phyloP scores from a whole-genome alignment of 305 asterid genomes.

The Coffea humblotiana region DNA sequence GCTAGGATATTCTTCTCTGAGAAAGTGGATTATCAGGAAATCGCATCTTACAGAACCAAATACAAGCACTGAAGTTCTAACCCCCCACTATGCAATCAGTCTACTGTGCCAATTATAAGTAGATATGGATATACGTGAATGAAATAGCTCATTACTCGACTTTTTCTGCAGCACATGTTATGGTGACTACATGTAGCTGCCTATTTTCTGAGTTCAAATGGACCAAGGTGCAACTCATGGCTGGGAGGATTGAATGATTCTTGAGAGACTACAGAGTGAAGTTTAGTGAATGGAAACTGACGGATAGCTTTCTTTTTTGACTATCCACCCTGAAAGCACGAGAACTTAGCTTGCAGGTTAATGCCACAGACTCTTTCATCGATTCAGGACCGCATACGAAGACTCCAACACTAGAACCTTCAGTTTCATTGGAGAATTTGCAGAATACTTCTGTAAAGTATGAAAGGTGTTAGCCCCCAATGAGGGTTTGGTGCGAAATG shows the following conservation, averaged over 20 bases:
- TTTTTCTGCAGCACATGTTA: constrained; percentile 4
- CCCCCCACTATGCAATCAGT: background rate
- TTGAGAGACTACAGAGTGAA: constrained; percentile 48
- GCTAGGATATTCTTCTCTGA: background rate
- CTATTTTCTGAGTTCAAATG: background rate
- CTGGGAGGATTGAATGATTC: background rate
- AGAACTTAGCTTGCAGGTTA: constrained; percentile 39
- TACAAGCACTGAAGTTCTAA: background rate
- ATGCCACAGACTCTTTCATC: constrained; percentile 62
- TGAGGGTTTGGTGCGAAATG: background rate
- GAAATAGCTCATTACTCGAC: background rate
- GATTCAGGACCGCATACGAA: constrained; percentile 79
- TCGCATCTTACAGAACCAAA: background rate
- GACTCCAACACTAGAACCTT: constrained; percentile 58
- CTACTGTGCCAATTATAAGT: background rate
- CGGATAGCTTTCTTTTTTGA: constrained; percentile 35
- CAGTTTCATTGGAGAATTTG: constrained; percentile 39
- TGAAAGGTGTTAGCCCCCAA: constrained; percentile 1
- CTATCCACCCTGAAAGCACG: constrained; percentile 25
- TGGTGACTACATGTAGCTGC: background rate
- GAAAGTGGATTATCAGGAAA: background rate
- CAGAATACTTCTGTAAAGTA: constrained; percentile 47
- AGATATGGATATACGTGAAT: background rate
- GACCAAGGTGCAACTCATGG: background rate
- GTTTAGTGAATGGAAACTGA: constrained; percentile 72